Evolutionary conservation across 148 eudicot genomes (phyloP).

Genomic region (Cornus suecica): DNA sequence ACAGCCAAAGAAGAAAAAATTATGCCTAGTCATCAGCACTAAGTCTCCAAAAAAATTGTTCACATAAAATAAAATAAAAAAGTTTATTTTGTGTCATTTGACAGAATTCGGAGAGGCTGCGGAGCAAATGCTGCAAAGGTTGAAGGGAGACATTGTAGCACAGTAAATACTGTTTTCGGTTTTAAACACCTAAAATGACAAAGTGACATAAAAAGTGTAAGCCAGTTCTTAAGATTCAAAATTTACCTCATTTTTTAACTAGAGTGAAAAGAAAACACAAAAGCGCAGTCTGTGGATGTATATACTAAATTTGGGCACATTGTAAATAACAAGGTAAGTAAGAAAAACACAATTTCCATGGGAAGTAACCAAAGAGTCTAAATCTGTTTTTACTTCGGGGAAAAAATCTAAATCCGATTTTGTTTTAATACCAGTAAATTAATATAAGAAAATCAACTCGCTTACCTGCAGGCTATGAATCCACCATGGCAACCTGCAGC

Average conservation of each 20-base stretch:
- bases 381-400: neutral
- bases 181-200: no score
- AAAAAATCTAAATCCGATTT: neutral
- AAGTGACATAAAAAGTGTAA: no score
- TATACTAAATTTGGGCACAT: neutral
- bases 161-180: no score
- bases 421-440: neutral
- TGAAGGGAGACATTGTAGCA: no score
- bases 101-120: no score
- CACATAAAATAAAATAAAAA: no score
- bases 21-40: no score
- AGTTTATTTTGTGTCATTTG: no score
- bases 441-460: neutral
- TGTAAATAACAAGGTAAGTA: neutral
- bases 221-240: no score
- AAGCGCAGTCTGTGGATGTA: neutral
- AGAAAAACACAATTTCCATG: neutral
- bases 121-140: no score
- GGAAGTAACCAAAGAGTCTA: neutral
- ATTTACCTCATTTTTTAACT: neutral
- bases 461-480: slow-evolving; percentile 95
- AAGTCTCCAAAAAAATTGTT: no score
- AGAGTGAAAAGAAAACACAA: neutral
- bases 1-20: no score
- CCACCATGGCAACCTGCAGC: slow-evolving; percentile 99